Base-by-base conservation (phyloP, 2,329 filamentous ascomycete species). In the Colletotrichum australisinense region DNA sequence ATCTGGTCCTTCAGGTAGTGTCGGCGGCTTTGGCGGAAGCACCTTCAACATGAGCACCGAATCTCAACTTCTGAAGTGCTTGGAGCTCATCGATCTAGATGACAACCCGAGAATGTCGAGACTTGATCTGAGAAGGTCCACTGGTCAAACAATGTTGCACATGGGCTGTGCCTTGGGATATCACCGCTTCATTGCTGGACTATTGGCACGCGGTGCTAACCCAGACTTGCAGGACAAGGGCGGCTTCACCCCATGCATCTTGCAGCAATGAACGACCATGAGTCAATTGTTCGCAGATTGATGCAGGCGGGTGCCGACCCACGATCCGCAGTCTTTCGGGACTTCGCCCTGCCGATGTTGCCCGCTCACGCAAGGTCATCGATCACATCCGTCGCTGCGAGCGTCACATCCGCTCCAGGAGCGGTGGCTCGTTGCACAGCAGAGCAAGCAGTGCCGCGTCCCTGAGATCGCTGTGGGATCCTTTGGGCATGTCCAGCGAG, bases 211-310 rank as follows among this genome's bases (percentile, higher is more conserved):
- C 75, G 93, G 94, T n/a, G 94, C 94, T 24, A 93, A 93, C 78
- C 91, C 93, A 1, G 92, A 96, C 78, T 85, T 91, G 49, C 89
- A 91, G 68, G 95, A 97, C 80, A 93, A 91, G 75, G 93, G 93
- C 63, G 94, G 94, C 26, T 96, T 94, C 81, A 95, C 94, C 91
- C 95, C 16, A 88, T 97, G 84, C 94, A 97, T 81, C 89, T 96
- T 79, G 94, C 95, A 24, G 92, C 93, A 30, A 88, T 97, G 78
- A 92, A 93, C 81, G 90, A 92, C 74, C 92, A 95, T 78, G 85
- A 90, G 12, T 92, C 95, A 79, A 94, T 97, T 76, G 92, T 96
- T 16, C 89, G 93, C 73, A 90, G 93, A 16, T 87, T 97, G 71
- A 91, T 95, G 76, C 86, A 93, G 28, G 89, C 90, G 53, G 93